Conservation (phyloP, 768 basidiomycete genomes). For the Myochromella boudieri region DNA sequence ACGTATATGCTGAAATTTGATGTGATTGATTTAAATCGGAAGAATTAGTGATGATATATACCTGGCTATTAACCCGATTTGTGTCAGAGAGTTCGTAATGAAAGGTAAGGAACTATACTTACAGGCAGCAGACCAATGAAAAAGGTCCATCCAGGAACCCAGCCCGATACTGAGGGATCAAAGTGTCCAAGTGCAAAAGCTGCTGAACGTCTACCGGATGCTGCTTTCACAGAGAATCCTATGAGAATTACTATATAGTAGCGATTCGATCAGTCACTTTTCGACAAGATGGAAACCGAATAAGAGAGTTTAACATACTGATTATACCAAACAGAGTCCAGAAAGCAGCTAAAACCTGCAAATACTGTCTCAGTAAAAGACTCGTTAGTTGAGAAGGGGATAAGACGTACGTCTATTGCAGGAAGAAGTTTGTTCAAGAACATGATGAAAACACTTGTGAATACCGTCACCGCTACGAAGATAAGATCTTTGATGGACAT, state of each 20-base stretch:
- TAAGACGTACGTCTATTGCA: constrained; percentile 41
- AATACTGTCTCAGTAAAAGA: not conserved
- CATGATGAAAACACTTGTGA: constrained; percentile 51
- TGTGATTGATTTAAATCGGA: not conserved
- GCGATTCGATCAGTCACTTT: not conserved
- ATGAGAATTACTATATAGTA: constrained; percentile 47
- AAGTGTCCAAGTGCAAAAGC: constrained; percentile 59
- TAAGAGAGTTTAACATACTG: constrained; percentile 27
- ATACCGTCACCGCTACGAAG: constrained; percentile 51
- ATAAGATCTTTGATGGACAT: constrained; percentile 56
- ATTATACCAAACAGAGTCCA: constrained; percentile 64
- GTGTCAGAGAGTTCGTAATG: no score
- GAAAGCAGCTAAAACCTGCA: constrained; percentile 53
- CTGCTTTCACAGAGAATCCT: constrained; percentile 56
- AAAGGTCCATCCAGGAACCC: constrained; percentile 68
- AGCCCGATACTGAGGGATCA: constrained; percentile 62
- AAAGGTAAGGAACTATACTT: constrained; percentile 23
- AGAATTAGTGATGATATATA: constrained; percentile 13
- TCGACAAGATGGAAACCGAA: not conserved
- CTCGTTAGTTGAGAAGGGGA: not conserved
- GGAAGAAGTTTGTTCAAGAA: constrained; percentile 55
- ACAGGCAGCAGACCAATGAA: constrained; percentile 65
- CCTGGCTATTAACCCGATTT: constrained; percentile 34
- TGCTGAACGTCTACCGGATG: constrained; percentile 51
- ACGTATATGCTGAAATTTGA: constrained; percentile 45